Conservation (phyloP, 1,284 basidiomycete species). For the Tilletia indica region DNA sequence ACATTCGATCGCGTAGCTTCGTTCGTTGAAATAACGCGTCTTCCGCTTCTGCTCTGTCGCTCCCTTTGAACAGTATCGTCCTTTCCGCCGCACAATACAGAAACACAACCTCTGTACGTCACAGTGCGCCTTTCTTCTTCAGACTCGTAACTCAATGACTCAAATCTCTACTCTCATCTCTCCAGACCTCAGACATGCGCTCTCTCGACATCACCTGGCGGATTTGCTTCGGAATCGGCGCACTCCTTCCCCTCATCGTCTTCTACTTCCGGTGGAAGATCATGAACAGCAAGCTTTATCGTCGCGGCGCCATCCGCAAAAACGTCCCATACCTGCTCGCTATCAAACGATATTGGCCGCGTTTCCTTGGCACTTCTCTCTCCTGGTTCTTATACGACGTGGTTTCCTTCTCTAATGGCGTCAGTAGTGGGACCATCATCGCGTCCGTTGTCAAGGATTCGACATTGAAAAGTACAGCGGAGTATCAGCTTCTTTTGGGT, state of each 20-base stretch:
- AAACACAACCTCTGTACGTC: constrained; percentile 20
- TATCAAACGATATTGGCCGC: constrained; percentile 67
- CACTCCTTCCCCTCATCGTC: constrained; percentile 68
- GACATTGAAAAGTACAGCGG: constrained; percentile 60
- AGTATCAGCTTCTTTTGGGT: constrained; percentile 71
- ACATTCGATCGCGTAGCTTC: background rate
- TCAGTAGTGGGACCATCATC: constrained; percentile 42
- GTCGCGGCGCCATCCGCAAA: constrained; percentile 34
- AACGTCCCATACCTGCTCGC: constrained; percentile 68
- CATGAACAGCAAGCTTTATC: constrained; percentile 65
- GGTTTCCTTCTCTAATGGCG: constrained; percentile 72
- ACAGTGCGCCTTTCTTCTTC: no score
- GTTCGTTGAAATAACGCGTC: no score
- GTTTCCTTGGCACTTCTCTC: constrained; percentile 35
- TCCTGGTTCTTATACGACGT: constrained; percentile 63
- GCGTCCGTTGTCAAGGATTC: constrained; percentile 62
- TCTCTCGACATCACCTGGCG: constrained; percentile 73
- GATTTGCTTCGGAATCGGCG: constrained; percentile 71
- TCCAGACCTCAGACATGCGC: constrained; percentile 61
- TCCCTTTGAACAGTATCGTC: constrained; percentile 59
- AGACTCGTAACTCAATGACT: background rate
- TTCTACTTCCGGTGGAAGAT: constrained; percentile 72
- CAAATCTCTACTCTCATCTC: background rate
- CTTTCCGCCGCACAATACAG: constrained; percentile 59
- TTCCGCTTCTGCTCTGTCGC: no score